These are phyloP conservation scores for Aspergillus bertholletiae DNA, from an alignment of 495 filamentous ascomycete genomes.

Conservation along the genomic window DNA sequence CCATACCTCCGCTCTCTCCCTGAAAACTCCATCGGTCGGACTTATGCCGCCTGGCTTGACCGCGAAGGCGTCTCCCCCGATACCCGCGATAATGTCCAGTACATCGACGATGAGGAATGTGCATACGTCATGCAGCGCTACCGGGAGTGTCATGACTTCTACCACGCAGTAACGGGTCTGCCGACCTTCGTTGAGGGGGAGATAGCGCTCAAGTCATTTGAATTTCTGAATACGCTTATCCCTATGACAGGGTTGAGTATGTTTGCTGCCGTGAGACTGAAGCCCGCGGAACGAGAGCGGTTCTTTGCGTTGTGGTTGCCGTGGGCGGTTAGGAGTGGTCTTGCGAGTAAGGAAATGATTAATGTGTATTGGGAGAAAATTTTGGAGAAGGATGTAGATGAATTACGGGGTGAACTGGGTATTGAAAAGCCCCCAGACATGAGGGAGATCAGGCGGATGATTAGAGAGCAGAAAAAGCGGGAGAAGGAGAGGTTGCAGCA, in stretches of 20 bases:
- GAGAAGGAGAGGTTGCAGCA: conserved; percentile 51
- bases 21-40: conserved; percentile 71
- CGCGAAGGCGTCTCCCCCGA: conserved; percentile 90
- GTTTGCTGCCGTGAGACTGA: conserved; percentile 66
- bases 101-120: conserved; percentile 91
- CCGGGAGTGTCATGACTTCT: conserved; percentile 97
- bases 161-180: conserved; percentile 90
- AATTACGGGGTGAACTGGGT: conserved; percentile 65
- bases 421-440: conserved; percentile 91
- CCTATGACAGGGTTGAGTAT: conserved; percentile 92
- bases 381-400: conserved; percentile 78
- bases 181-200: conserved; percentile 93
- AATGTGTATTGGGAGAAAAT: conserved; percentile 99
- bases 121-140: conserved; percentile 99
- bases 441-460: conserved; percentile 68
- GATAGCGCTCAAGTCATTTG: conserved; percentile 90
- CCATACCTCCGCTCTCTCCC: conserved; percentile 68
- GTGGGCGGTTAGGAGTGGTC: conserved; percentile 85
- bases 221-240: conserved; percentile 89
- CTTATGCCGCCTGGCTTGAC: conserved; percentile 86
- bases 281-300: conserved; percentile 67
- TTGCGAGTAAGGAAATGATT: conserved; percentile 75
- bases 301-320: conserved; percentile 76
- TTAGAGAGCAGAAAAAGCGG: conserved; percentile 64
- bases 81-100: conserved; percentile 74